Base-by-base conservation (phyloP, 192 early-diverging fungal genomes). In the Coemansia sp. region DNA sequence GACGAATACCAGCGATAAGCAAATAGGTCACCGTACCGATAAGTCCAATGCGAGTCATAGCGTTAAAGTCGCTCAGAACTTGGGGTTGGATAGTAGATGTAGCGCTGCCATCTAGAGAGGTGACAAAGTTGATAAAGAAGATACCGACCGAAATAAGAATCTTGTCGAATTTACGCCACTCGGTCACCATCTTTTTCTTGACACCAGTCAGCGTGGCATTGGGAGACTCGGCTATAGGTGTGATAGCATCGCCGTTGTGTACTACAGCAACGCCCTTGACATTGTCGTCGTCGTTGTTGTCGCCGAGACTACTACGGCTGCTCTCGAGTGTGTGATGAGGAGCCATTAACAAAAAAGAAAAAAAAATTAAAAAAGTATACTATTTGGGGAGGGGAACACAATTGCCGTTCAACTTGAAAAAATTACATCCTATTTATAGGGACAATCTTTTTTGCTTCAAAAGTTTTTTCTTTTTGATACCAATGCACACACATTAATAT, bases 161-260 rank as follows among this genome's bases (percentile, higher is more conserved):
- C 61, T 73, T 76, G 72, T 82, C 80, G 29, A 62, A 64, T 18
- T 16, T 68, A 9, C 65, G 58, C 74, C 75, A 77, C 62, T 74
- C 72, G 18, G 80, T 76, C 3, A 76, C 79, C 65, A 81, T 57
- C 71, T 81, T 81, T 41, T 81, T 81, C 71, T 76, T 76, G 74
- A 81, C 79, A 8, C 79, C 79, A 9, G 61, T 70, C 65, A 81
- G 68, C 44, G 79, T 76, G 2, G 71, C 65, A 44, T 81, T 78
- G 5, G 67, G 34, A 38, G 60, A 60, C 40, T 62, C 62, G 24
- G 22, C 55, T 11, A 65, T 43, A 41, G 24, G 62, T 9, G 18
- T 57, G 53, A 15, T 29, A 29, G 13, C 31, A 18, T 61, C 20
- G 39, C 8, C 5, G 39, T 10, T 8, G 3, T 36, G 49, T 7